A percentile compares a stretch with the other conserved stretches of the same genome.
Conservation (phyloP, 148 eudicot species). For the Fagopyrum tataricum region DNA sequence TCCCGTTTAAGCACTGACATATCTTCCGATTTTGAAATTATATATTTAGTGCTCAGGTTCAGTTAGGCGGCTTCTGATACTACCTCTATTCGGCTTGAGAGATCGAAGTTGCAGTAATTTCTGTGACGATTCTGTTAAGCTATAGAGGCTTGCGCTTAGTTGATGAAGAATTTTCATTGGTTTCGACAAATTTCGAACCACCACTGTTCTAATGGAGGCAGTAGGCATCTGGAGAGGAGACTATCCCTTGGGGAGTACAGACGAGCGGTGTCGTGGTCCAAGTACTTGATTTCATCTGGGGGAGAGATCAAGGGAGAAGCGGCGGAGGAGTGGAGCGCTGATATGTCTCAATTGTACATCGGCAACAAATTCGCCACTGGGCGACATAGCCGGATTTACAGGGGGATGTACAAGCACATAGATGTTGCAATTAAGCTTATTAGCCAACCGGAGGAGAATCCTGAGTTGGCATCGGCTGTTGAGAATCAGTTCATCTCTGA, state of each 20-base stretch:
- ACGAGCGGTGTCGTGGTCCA: conserved; percentile 88
- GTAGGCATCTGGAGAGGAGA: conserved; percentile 41
- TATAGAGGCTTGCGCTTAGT: neutral
- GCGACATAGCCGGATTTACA: conserved; percentile 84
- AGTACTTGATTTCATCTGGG: conserved; percentile 76
- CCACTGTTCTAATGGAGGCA: conserved; percentile 12
- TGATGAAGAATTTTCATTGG: conserved; percentile 71
- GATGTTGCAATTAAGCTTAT: conserved; percentile 94
- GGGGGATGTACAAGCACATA: conserved; percentile 70
- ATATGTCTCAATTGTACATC: conserved; percentile 79
- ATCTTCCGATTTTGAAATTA: neutral
- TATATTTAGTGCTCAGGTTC: neutral
- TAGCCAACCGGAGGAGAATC: conserved; percentile 91
- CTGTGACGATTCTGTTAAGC: neutral
- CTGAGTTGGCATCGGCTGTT: conserved; percentile 59
- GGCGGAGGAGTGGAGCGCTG: conserved; percentile 88
- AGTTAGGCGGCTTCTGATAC: neutral
- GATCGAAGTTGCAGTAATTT: neutral
- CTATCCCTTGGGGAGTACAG: conserved; percentile 76
- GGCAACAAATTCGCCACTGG: conserved; percentile 87
- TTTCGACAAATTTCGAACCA: conserved; percentile 47
- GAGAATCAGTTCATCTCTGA: conserved; percentile 83
- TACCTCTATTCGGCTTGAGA: neutral
- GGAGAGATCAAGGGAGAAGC: conserved; percentile 76
- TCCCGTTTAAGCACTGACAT: neutral